Base-by-base conservation (phyloP, 169 alveolate species). In the Amoebophrya sp. region DNA sequence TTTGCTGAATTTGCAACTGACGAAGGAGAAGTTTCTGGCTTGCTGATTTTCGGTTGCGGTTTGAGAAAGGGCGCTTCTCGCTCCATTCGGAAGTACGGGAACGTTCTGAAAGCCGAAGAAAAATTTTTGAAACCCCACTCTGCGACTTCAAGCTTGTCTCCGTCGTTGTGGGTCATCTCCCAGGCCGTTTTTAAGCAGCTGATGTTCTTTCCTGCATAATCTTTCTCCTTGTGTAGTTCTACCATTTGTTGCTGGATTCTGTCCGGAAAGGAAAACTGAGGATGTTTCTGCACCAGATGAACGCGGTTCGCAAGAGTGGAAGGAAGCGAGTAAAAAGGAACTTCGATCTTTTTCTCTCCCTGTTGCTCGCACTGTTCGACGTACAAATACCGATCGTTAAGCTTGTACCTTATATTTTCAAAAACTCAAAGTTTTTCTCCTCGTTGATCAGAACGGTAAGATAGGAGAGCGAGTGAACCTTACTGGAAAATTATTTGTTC, bases 71-170 rank as follows among this genome's bases (percentile, higher is more conserved):
- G 83, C 2, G 83, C 83, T 26, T 65, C 83, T 1, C 83, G 12
- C 83, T 65, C 83, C 83, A 65, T 65, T 10, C 83, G 83, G 83
- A 65, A 65, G 83, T 65, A 65, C 36, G 83, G 83, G n/a, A 65
- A 65, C 39, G 83, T 65, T 29, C 83, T 29, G 26, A 65, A 65
- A 6, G 83, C 83, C 39, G 83, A 1, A 36, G 83, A 65, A 65
- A 65, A 65, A 18, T 65, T 65, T 26, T 65, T 65, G 83, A 65
- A 65, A 36, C 83, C 83, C 83, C 83, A 65, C 83, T 65, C 83
- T 1, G 38, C 83, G 83, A 65, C 83, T 29, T 65, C 83, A 29
- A 65, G 83, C 83, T 65, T 65, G 38, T 65, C 83, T 29, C 83
- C 83, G 83, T 65, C 83, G 83, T 65, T 65, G 26, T 65, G 83